Conservation (phyloP, 768 basidiomycete species). For the Favolaschia claudopus region DNA sequence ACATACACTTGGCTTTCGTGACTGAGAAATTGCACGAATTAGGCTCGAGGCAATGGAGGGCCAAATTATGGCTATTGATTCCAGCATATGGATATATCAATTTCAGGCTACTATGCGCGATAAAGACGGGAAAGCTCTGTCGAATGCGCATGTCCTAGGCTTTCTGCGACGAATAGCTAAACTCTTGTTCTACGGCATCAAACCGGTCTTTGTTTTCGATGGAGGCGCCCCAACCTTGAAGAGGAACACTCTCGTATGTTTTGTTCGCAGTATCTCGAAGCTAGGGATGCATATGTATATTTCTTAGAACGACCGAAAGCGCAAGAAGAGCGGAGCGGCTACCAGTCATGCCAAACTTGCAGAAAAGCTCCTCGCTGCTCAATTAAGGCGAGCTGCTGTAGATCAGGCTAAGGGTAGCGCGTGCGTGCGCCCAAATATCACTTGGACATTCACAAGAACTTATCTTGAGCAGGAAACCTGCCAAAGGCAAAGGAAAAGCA, state of each 20-base stretch:
- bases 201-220: slow-evolving; percentile 98
- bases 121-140: slow-evolving; percentile 89
- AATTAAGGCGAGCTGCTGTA: slow-evolving; percentile 89
- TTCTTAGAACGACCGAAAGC: slow-evolving; percentile 80
- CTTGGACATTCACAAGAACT: neutral
- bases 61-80: slow-evolving; percentile 96
- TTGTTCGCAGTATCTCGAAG: neutral
- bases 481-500: slow-evolving; percentile 56
- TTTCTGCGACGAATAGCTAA: slow-evolving; percentile 92
- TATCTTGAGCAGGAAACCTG: slow-evolving; percentile 22
- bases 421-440: slow-evolving; percentile 42
- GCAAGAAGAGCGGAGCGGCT: slow-evolving; percentile 91
- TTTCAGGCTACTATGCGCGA: slow-evolving; percentile 99
- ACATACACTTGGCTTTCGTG: neutral
- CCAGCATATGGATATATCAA: slow-evolving; percentile 99
- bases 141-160: slow-evolving; percentile 94
- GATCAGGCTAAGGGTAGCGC: slow-evolving; percentile 57
- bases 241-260: slow-evolving; percentile 82
- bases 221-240: slow-evolving; percentile 95
- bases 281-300: neutral
- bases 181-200: slow-evolving; percentile 95
- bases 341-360: slow-evolving; percentile 87
- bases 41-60: slow-evolving; percentile 96
- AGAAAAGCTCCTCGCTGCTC: slow-evolving; percentile 91
- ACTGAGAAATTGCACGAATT: slow-evolving; percentile 18